These are phyloP conservation scores for Carex kokanica DNA, from an alignment of 176 grass and related monocot genomes.

Conservation along the genomic window DNA sequence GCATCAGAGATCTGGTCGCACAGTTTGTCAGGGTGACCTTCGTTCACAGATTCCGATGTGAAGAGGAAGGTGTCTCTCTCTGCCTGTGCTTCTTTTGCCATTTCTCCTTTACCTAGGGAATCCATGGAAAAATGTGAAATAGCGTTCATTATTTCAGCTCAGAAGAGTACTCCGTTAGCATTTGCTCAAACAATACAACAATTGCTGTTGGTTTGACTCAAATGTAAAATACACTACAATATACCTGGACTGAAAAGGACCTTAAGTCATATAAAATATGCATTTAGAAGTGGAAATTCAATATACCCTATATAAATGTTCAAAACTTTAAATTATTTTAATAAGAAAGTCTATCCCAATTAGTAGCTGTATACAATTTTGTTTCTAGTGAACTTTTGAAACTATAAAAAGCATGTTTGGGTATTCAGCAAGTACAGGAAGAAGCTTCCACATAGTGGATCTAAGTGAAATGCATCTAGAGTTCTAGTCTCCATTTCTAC, in stretches of 20 bases:
- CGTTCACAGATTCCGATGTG: conserved; percentile 13
- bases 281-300: background rate
- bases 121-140: background rate
- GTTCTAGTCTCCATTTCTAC: background rate
- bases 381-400: background rate
- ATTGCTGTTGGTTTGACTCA: background rate
- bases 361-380: background rate
- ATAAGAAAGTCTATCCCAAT: background rate
- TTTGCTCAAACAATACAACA: background rate
- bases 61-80: conserved; percentile 12
- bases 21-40: conserved; percentile 23
- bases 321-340: background rate
- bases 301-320: background rate
- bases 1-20: conserved; percentile 19
- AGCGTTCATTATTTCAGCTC: background rate
- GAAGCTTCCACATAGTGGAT: background rate
- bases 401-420: background rate
- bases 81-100: background rate
- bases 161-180: background rate
- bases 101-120: background rate
- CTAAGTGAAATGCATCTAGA: background rate
- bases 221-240: background rate
- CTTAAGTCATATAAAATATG: background rate
- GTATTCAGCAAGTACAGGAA: background rate
- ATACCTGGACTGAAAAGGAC: background rate